phyloP scores from a whole-genome alignment of 1,139 yeast genomes.

The Kodamaea ohmeri region DNA sequence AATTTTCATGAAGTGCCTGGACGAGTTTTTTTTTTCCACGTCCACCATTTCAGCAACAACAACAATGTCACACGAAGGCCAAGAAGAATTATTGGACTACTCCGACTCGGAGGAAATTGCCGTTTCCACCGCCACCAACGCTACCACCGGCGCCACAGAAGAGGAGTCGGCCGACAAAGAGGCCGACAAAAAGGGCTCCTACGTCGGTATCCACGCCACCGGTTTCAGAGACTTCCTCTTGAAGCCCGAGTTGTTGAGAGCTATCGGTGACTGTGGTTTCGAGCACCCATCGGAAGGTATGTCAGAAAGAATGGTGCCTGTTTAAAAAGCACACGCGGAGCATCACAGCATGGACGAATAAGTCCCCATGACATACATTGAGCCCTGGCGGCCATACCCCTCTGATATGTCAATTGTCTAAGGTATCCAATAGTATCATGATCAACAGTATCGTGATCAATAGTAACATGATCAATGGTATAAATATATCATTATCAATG shows the following conservation, averaged over 20 bases:
- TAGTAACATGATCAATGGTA: too few relatives aligned
- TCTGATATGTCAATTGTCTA: too few relatives aligned
- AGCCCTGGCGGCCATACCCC: too few relatives aligned
- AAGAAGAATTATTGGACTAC: constrained; percentile 98
- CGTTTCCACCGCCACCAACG: constrained; percentile 62
- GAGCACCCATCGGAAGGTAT: constrained; percentile 99
- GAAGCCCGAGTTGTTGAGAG: constrained; percentile 95
- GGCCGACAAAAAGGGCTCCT: constrained; percentile 91
- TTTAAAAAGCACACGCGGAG: not conserved
- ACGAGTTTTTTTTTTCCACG: constrained; percentile 1
- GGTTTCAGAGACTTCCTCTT: constrained; percentile 97
- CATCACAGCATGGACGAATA: too few relatives aligned
- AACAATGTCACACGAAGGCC: constrained; percentile 84
- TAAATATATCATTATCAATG: too few relatives aligned
- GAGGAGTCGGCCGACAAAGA: constrained; percentile 47
- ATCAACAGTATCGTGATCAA: too few relatives aligned
- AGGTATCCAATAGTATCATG: too few relatives aligned
- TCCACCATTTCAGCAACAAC: constrained; percentile 3
- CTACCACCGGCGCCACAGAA: constrained; percentile 44
- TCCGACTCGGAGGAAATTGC: constrained; percentile 96
- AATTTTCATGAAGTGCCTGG: not conserved
- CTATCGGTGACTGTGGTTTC: constrained; percentile 98
- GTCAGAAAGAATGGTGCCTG: constrained; percentile 38
- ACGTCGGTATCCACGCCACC: constrained; percentile 96
- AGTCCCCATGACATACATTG: too few relatives aligned